Base-by-base conservation (phyloP, 1,284 basidiomycete genomes). In the Athelia sp. region DNA sequence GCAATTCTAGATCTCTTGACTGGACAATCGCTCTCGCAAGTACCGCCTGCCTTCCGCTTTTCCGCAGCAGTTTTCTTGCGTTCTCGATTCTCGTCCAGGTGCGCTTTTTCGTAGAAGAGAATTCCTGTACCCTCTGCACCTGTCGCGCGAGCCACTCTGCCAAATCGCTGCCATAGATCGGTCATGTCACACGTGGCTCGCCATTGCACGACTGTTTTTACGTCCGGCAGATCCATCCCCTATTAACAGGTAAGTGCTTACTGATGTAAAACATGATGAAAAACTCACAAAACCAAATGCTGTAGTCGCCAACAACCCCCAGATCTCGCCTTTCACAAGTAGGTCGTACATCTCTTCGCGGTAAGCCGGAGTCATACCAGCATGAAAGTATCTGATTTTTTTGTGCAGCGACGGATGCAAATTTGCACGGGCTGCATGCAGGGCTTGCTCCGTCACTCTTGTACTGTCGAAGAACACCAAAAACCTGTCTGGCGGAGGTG, bases 401-500 rank as follows among this genome's bases (percentile, higher is more conserved):
- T 58, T 43, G 15, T 46, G 53, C 11, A 54, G 43, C 8, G 51
- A 52, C 1, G 26, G 32, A 6, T 56, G 55, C 18, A 62, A 43
- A 1, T 43, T 50, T 15, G 31, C 52, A 19, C 54, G 43, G 4
- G 61, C 51, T 29, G 47, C 51, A 19, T 53, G 35, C 2, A 46
- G 49, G 2, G 52, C 57, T 17, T 48, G 52, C 17, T 57, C 36
- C 4, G 58, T 44, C 43, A 63, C 58, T 2, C 42, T 46, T 18
- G 50, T 54, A 36, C 53, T 56, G 44, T 65, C 58, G 32, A 59
- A 58, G 50, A 64, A 64, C 11, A 64, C 54, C 18, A 64, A 44
- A 44, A 64, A 65, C 26, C 13, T 29, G 26, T 4, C 26, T 34
- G 58, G 61, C 15, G 48, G 45, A 8, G 36, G 36, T 40, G n/a